Base-by-base conservation (phyloP, 345 rosid species). In the Euphorbia lathyris region DNA sequence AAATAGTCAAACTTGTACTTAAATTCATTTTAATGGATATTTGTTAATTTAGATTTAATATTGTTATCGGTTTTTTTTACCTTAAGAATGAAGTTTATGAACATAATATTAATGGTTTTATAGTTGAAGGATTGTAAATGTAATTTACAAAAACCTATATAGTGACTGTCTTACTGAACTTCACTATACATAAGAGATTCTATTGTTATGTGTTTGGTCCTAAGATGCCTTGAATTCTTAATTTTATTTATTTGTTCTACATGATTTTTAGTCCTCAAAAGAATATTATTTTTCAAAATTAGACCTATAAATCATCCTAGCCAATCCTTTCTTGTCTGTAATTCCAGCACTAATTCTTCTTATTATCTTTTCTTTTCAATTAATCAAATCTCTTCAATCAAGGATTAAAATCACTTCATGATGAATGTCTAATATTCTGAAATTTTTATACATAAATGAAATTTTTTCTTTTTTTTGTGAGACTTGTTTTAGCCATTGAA, bases 321-420 rank as follows among this genome's bases (percentile, higher is more conserved):
- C 53, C 68, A 17, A 25, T 71, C n/a, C 26, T 71, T 62, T 71
- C 13, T n/a, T 52, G 32, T 61, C 55, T 25, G 30, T 64, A 19
- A 10, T 1, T 14, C 26, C 51, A 45, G 16, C 12, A 45, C 12
- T 45, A 40, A 40, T 40, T 36, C 64, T 55, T 2, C 9, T 30
- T 30, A 4, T 9, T 10, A 30, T 20, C 38, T 14, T 5, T 34
- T 34, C 8, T 36, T 61, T 61, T 40, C 11, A 19, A 5, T 61
- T 61, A n/a, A 45, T 45, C 51, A 45, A 7, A 51, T 51, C 52
- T 19, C 52, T 51, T 34, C 29, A 40, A 23, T 63, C 26, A 17
- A 14, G 25, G 2, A 51, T 3, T 45, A 51, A 20, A 63, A 25
- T 42, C 52, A 63, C 51, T 38, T 62, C 65, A n/a, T 1, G 29